Evolutionary conservation across 2,329 filamentous ascomycete species (phyloP).

Genomic region (Pestalotiopsis sp.): DNA sequence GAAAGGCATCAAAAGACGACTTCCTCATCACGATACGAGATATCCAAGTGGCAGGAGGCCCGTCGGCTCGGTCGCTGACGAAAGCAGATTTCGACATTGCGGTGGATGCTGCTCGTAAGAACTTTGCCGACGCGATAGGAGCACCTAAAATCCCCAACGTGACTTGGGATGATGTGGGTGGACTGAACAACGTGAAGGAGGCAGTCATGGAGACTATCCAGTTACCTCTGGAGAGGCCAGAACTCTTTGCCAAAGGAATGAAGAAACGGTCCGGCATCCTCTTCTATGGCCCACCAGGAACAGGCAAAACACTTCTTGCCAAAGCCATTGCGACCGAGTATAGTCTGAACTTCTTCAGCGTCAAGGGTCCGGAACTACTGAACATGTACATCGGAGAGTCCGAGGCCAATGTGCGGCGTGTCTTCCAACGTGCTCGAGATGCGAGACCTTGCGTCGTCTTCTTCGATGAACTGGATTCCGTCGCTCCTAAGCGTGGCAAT

Average conservation of each 20-base stretch:
- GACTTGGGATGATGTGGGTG: constrained; percentile 93
- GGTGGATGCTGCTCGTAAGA: constrained; percentile 93
- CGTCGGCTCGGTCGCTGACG: constrained; percentile 74
- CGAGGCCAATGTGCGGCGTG: constrained; percentile 85
- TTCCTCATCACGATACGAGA: constrained; percentile 68
- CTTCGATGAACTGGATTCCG: constrained; percentile 90
- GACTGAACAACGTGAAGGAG: constrained; percentile 90
- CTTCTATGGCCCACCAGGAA: constrained; percentile 89
- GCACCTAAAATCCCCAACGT: constrained; percentile 98
- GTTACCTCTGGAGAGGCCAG: constrained; percentile 84
- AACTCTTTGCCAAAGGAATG: constrained; percentile 95
- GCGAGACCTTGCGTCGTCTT: constrained; percentile 88
- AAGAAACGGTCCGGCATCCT: constrained; percentile 94
- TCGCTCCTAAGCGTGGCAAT: constrained; percentile 94
- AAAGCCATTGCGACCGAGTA: constrained; percentile 94
- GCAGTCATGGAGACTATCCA: constrained; percentile 98
- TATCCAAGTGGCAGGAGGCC: constrained; percentile 84
- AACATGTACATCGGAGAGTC: constrained; percentile 98
- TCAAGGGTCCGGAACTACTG: constrained; percentile 87
- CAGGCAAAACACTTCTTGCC: constrained; percentile 87
- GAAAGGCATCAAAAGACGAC: constrained; percentile 37
- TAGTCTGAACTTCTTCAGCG: constrained; percentile 90
- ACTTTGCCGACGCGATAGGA: constrained; percentile 95
- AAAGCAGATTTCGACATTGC: constrained; percentile 87
- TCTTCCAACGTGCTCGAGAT: constrained; percentile 85